Conservation (phyloP, 495 filamentous ascomycete genomes). For the Lindgomyces ingoldianus region DNA sequence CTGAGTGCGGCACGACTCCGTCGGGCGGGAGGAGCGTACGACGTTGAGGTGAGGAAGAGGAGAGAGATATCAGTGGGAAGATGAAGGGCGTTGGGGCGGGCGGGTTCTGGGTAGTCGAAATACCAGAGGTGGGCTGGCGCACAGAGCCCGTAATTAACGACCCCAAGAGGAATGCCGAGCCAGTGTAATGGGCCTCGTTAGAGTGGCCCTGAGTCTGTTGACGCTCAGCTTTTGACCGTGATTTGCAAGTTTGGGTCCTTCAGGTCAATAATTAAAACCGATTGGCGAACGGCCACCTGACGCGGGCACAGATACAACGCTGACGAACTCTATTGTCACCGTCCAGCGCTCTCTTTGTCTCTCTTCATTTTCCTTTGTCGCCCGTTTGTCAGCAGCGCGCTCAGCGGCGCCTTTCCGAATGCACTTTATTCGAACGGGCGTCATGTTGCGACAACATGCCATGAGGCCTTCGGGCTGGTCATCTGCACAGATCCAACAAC, state of each 20-base stretch:
- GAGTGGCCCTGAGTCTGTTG: too few species aligned
- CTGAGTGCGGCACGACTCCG: slow-evolving; percentile 1
- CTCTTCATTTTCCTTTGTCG: not conserved
- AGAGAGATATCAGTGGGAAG: not conserved
- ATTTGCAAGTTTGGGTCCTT: too few species aligned
- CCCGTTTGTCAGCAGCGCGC: slow-evolving; percentile 3
- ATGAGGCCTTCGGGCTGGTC: too few species aligned
- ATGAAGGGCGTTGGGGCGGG: not conserved
- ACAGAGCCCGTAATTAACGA: not conserved
- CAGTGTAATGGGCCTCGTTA: not conserved
- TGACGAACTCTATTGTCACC: slow-evolving; percentile 7
- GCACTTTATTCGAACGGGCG: not conserved
- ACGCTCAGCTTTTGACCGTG: too few species aligned
- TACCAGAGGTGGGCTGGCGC: not conserved
- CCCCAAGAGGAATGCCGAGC: not conserved
- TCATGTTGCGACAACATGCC: not conserved
- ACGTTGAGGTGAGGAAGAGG: not conserved
- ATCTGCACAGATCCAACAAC: too few species aligned
- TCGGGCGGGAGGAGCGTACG: not conserved
- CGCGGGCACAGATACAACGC: not conserved
- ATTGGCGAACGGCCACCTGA: too few species aligned
- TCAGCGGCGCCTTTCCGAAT: slow-evolving; percentile 1
- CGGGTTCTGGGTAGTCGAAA: not conserved
- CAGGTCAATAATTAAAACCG: too few species aligned
- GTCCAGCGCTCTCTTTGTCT: not conserved